Evolutionary conservation across 768 basidiomycete species (phyloP).

Genomic region (Lactarius akahatsu): DNA sequence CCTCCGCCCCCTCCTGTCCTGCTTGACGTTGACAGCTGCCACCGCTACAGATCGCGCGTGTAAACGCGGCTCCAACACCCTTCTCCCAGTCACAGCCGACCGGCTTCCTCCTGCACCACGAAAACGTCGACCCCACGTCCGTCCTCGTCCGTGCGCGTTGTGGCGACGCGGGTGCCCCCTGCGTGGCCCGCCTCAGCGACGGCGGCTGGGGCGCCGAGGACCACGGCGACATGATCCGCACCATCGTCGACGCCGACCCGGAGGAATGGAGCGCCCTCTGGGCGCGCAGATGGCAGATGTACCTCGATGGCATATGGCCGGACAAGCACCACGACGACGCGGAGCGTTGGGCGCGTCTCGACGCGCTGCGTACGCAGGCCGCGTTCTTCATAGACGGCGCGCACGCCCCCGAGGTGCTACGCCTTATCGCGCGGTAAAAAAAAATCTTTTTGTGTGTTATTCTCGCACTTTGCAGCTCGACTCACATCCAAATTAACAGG

Average conservation of each 20-base stretch:
- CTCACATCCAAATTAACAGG: slow-evolving; percentile 16
- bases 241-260: slow-evolving; percentile 26
- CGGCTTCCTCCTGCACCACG: slow-evolving; percentile 27
- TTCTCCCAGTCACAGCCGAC: slow-evolving; percentile 15
- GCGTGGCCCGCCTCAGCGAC: slow-evolving; percentile 21
- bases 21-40: slow-evolving; percentile 5
- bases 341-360: slow-evolving; percentile 27
- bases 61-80: slow-evolving; percentile 23
- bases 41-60: slow-evolving; percentile 15
- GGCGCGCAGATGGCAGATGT: slow-evolving; percentile 29
- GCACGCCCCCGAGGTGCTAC: slow-evolving; percentile 24
- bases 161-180: slow-evolving; percentile 14
- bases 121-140: slow-evolving; percentile 18
- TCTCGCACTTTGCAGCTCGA: not conserved
- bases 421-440: slow-evolving; percentile 22
- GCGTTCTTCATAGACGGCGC: slow-evolving; percentile 25
- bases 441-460: not conserved
- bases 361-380: slow-evolving; percentile 11
- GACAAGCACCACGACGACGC: slow-evolving; percentile 23
- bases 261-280: slow-evolving; percentile 26
- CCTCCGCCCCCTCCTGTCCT: no score
- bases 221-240: slow-evolving; percentile 23
- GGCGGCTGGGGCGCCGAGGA: slow-evolving; percentile 26
- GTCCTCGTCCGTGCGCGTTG: slow-evolving; percentile 20
- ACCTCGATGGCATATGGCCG: slow-evolving; percentile 21